Percentiles rank a stretch among this genome's conserved stretches.
These are phyloP conservation scores for Calonectria crousiana DNA, from an alignment of 2,329 filamentous ascomycete genomes.

Conservation along the genomic window DNA sequence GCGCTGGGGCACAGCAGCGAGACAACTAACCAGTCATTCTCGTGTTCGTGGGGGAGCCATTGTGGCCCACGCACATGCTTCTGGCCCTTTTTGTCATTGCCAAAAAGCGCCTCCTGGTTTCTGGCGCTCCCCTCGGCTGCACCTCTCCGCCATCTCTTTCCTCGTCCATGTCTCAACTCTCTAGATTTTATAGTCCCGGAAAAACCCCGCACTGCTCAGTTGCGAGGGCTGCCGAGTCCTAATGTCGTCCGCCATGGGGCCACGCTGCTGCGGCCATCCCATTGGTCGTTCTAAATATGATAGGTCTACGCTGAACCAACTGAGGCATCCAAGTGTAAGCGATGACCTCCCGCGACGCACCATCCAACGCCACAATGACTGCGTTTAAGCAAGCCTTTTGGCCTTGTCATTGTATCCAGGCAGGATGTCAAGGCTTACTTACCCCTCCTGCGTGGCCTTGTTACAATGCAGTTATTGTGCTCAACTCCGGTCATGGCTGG, in stretches of 20 bases:
- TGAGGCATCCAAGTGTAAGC: constrained; percentile 7
- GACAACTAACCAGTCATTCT: constrained; percentile 11
- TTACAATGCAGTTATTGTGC: neutral
- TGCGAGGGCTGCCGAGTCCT: neutral
- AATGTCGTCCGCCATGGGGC: neutral
- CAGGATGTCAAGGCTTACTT: neutral
- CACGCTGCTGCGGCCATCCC: neutral
- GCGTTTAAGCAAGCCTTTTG: neutral
- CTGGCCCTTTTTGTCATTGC: constrained; percentile 1
- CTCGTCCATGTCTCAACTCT: neutral
- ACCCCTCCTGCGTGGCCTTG: neutral
- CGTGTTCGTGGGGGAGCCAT: neutral
- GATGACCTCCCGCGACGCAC: constrained; percentile 4
- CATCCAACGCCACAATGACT: constrained; percentile 7
- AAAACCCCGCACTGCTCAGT: neutral
- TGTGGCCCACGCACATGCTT: neutral
- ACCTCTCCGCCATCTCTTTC: neutral
- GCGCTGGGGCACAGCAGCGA: neutral
- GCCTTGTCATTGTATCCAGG: neutral
- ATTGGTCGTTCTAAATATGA: neutral
- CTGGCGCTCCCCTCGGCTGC: neutral
- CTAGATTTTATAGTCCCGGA: neutral
- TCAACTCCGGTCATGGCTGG: neutral
- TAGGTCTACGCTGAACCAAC: neutral
- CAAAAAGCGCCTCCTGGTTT: neutral